Base-by-base conservation (phyloP, 2,329 filamentous ascomycete species). In the Fonsecaea monophora region DNA sequence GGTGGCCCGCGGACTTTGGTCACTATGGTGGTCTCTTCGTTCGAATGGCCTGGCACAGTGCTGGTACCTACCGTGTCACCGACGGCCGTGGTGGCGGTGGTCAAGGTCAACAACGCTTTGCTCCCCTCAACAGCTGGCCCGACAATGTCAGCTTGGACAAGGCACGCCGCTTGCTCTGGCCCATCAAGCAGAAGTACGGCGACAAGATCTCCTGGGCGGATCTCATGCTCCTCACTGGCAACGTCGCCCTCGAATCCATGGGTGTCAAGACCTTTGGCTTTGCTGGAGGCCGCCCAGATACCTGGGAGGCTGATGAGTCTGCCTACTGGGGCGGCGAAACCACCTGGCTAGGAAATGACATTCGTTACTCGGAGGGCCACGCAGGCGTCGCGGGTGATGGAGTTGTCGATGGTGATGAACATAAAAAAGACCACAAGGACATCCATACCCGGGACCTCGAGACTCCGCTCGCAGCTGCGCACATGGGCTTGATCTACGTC, bases 131-230 rank as follows among this genome's bases (percentile, higher is more conserved):
- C 85, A 88, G 87, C 82, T 93, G 90, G 90, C 90, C 90, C 50
- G 90, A 93, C 80, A 93, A 93, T 72, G 89, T 87, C 75, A 88
- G 83, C 73, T 85, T 93, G 62, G 90, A 93, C 85, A 93, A 93
- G 85, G 90, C 90, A 37, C 90, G 90, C 64, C 90, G 90, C 70
- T 86, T 93, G 64, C 82, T 93, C 50, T 92, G 90, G 89, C 90
- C 90, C 64, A 88, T 93, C 81, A 93, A 93, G 86, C 90, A 92
- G 73, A 93, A 93, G 84, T 93, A 93, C 72, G 90, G 90, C 77
- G 87, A 87, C 83, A 92, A 91, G 83, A 90, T 93, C 78, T 92
- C 90, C 0, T 93, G 90, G 90, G 88, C 90, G 30, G 90, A 93
- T 76, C 80, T 93, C 66, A 77, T 90, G 57, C 83, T 92, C 64